Evolutionary conservation across 352 stramenopile species (phyloP).

Genomic region (Thraustochytrium sp.): DNA sequence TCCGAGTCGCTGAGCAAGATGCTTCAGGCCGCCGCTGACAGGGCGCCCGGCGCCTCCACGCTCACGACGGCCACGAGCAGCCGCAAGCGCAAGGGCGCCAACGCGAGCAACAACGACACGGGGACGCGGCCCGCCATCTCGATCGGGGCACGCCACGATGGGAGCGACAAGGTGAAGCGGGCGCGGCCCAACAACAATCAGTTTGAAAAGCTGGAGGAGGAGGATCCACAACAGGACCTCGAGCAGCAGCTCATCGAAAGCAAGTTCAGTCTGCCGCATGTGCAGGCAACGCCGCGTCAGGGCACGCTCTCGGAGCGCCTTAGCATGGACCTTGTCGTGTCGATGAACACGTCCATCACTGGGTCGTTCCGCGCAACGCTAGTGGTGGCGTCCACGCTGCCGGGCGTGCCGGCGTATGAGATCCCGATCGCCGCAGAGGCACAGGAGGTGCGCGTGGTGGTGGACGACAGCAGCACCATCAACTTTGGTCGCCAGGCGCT

Average conservation of each 20-base stretch:
- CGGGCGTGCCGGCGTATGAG: constrained; percentile 15
- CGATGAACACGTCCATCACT: constrained; percentile 13
- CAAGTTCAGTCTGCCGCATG: background rate
- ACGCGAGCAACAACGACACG: too few relatives aligned
- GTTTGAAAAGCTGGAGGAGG: background rate
- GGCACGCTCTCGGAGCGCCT: constrained; percentile 22
- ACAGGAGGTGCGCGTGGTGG: constrained; percentile 23
- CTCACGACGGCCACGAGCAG: too few relatives aligned
- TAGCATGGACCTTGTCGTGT: constrained; percentile 32
- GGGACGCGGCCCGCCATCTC: too few relatives aligned
- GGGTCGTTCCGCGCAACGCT: background rate
- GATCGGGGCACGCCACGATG: too few relatives aligned
- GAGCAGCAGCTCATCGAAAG: constrained; percentile 24
- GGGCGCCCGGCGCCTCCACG: too few relatives aligned
- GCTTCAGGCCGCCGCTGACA: background rate
- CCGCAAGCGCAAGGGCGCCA: too few relatives aligned
- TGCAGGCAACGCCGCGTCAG: background rate
- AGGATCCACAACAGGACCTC: background rate
- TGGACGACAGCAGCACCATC: constrained; percentile 22
- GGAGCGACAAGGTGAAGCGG: too few relatives aligned
- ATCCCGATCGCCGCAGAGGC: constrained; percentile 15
- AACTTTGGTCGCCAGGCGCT: constrained; percentile 44
- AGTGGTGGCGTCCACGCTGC: constrained; percentile 14
- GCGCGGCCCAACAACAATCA: background rate
- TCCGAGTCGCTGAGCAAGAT: background rate